Percentiles rank a stretch among this genome's conserved stretches.
Evolutionary conservation across 2,329 filamentous ascomycete species (phyloP).

Genomic region (Fusarium begoniae): DNA sequence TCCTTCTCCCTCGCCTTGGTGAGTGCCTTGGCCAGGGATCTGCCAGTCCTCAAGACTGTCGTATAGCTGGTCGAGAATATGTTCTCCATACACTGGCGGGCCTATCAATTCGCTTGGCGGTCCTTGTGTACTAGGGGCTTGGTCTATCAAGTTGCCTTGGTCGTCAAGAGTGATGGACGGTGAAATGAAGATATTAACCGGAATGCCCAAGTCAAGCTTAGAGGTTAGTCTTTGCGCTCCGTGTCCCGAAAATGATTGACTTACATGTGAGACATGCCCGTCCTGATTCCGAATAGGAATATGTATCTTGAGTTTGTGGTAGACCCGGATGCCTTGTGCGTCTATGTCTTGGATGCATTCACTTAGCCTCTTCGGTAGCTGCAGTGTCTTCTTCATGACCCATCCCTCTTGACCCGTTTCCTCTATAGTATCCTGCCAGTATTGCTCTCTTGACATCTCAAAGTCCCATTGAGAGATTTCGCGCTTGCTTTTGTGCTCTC

Average conservation of each 20-base stretch:
- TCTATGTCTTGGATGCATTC: conserved; percentile 90
- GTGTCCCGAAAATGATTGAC: background rate
- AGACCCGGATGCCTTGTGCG: conserved; percentile 84
- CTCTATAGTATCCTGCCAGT: conserved; percentile 74
- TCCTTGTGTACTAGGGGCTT: conserved; percentile 57
- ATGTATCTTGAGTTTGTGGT: conserved; percentile 89
- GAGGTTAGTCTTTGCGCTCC: background rate
- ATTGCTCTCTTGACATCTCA: conserved; percentile 61
- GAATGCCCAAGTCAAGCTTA: conserved; percentile 84
- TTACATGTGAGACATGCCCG: conserved; percentile 87
- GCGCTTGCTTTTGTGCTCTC: conserved; percentile 69
- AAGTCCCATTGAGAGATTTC: conserved; percentile 69
- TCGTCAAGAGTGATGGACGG: conserved; percentile 89
- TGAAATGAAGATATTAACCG: conserved; percentile 92
- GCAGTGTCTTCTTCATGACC: conserved; percentile 66
- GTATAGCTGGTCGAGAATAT: conserved; percentile 90
- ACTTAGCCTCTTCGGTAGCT: conserved; percentile 81
- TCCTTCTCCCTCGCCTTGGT: conserved; percentile 62
- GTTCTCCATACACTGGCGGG: conserved; percentile 89
- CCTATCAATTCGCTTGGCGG: conserved; percentile 70
- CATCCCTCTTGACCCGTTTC: conserved; percentile 73
- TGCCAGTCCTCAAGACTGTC: conserved; percentile 85
- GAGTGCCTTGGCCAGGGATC: conserved; percentile 72
- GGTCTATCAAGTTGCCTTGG: conserved; percentile 77
- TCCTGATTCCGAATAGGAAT: conserved; percentile 93